phyloP scores from a whole-genome alignment of 176 grass and related monocot genomes.

The Oryza glaberrima region DNA sequence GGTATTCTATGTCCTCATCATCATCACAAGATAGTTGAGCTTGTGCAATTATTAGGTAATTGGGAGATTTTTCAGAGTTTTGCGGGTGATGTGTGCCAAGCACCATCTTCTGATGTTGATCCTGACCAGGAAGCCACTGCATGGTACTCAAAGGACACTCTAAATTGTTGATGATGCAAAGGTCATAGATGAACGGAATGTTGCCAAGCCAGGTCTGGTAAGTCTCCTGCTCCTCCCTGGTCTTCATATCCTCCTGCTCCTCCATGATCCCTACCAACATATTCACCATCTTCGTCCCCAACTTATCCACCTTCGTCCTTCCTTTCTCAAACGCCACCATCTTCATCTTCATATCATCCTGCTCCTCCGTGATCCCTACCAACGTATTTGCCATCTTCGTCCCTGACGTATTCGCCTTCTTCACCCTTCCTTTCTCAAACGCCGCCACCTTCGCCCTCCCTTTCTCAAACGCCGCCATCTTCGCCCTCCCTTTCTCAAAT shows the following conservation, averaged over 20 bases:
- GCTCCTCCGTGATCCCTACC: too few relatives aligned
- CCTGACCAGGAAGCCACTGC: constrained; percentile 67
- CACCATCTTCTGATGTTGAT: constrained; percentile 48
- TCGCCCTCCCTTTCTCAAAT: too few relatives aligned
- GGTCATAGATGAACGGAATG: constrained; percentile 58
- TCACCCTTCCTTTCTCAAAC: too few relatives aligned
- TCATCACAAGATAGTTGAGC: constrained; percentile 56
- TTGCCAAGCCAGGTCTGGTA: constrained; percentile 59
- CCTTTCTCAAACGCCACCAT: neutral
- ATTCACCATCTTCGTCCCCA: neutral
- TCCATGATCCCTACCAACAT: neutral
- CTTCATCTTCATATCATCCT: too few relatives aligned
- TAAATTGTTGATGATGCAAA: constrained; percentile 52
- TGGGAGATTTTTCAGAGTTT: neutral
- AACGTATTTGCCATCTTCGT: too few relatives aligned
- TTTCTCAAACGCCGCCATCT: too few relatives aligned
- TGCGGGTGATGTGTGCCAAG: constrained; percentile 11
- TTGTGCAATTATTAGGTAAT: constrained; percentile 25
- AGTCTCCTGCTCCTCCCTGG: constrained; percentile 28
- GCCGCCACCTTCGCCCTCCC: too few relatives aligned
- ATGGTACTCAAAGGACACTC: constrained; percentile 75
- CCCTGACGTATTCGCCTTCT: too few relatives aligned
- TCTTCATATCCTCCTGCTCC: neutral
- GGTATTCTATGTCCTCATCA: constrained; percentile 20
- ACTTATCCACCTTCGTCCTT: neutral